Evolutionary conservation across 1,284 basidiomycete species (phyloP), one percentile per base, ranked within the genome.

Genomic region (Mycena citricolor): DNA sequence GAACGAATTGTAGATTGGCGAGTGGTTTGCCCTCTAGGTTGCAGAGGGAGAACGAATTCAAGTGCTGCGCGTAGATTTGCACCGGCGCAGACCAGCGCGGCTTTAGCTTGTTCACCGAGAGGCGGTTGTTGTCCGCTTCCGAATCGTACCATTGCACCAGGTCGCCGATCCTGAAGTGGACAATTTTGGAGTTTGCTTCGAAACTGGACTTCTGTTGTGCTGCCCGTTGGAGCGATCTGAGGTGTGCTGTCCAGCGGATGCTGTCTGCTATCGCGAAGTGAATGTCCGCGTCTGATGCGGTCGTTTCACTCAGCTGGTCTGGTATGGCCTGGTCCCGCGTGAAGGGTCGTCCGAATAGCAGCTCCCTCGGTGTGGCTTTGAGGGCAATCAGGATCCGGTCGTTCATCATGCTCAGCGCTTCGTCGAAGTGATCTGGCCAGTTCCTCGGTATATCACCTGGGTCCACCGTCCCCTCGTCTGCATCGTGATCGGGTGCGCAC

Each of bases 381-480:
- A 49, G 36, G 7, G 36, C 19, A 1, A 28, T n/a, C n/a, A 49
- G 47, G 5, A 47, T 26, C 8, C 42, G 42, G 26, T 37, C n/a
- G 24, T 42, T 42, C 32, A 42, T 34, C 23, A 17, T 11, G 13
- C 41, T 31, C 1, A 69, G 49, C 1, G 64, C 62, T 0, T 42
- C 31, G 8, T 69, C 58, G 1, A 69, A 54, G 38, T 67, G 58
- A 2, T 59, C 51, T 0, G 63, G 63, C 68, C 68, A 69, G 20
- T 47, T 55, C 0, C 23, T 17, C 0, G 56, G 58, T 4, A 63
- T 20, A 14, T 57, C 44, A 11, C 55, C 43, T 17, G 55, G 47
- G 0, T 21, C 13, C 12, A 21, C 28, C 0, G 47, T 25, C 2
- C 54, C 60, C 24, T 60, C 57, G 11, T 67, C 65, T 10, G 66